phyloP scores from a whole-genome alignment of 2,329 filamentous ascomycete species.

The Fusarium liriodendri region DNA sequence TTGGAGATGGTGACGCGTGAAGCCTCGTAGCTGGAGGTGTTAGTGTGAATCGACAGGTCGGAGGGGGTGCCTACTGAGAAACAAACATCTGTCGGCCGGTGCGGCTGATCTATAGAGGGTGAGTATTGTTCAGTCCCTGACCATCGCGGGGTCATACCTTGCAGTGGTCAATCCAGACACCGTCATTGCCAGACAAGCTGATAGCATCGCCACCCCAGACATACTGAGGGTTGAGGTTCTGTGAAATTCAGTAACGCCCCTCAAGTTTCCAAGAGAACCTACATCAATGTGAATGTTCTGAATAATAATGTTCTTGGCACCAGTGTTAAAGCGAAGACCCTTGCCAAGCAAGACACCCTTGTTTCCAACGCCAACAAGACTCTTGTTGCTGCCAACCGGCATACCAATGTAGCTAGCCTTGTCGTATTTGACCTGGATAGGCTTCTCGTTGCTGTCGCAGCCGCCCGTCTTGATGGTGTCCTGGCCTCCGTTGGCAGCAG shows the following conservation, averaged over 20 bases:
- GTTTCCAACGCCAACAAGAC: conserved; percentile 52
- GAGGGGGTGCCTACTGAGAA: conserved; percentile 1
- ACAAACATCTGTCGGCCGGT: conserved; percentile 55
- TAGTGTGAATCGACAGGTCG: neutral
- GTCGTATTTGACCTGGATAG: conserved; percentile 44
- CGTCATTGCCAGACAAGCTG: conserved; percentile 46
- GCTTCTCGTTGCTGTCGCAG: conserved; percentile 21
- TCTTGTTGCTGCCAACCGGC: conserved; percentile 53
- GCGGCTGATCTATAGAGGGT: neutral
- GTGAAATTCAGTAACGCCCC: neutral
- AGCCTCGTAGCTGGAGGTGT: conserved; percentile 2
- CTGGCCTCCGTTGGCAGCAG: conserved; percentile 33
- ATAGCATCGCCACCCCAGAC: conserved; percentile 54
- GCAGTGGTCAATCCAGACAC: conserved; percentile 52
- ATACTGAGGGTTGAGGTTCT: conserved; percentile 48
- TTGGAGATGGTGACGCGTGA: conserved; percentile 58
- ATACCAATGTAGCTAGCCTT: conserved; percentile 38
- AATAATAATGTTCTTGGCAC: conserved; percentile 49
- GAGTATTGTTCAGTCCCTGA: neutral
- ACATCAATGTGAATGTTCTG: conserved; percentile 48
- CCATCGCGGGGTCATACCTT: conserved; percentile 37
- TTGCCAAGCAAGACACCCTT: conserved; percentile 53
- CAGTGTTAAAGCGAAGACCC: conserved; percentile 49
- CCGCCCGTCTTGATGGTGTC: conserved; percentile 29
- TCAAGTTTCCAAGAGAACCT: neutral